Evolutionary conservation across 176 grass and related monocot species (phyloP), one percentile per base, ranked within the genome.

Genomic region (Hordeum marinum): DNA sequence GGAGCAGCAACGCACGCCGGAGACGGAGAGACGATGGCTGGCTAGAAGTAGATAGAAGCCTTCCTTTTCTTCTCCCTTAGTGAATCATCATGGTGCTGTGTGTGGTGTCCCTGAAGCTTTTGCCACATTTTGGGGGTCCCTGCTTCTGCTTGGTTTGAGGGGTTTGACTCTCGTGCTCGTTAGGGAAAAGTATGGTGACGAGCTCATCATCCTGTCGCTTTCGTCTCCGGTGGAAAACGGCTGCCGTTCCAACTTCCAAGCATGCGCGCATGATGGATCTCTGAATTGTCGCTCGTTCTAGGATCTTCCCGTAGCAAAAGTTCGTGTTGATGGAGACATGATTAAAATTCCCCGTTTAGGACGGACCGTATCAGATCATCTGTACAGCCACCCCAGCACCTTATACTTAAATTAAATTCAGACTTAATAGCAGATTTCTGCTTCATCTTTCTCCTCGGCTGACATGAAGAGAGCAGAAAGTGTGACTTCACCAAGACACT

Each of bases 181-280:
- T 27, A 9, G 12, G 65, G 66, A 83, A 72, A 87, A 79, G 35
- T 68, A 79, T 79, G 59, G 1, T 21, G 68, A 50, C 42, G 18
- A 1, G 42, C 35, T 73, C 67, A 50, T 63, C 35, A 50, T 63
- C 35, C 15, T 61, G 73, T 83, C 88, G 1, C 57, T 72, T 66
- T 74, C 59, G 10, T 48, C 23, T 52, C 26, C 5, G 27, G 66
- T 60, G 67, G 75, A 90, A 80, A 86, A 35, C 3, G 72, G 25
- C 15, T 31, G 58, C 65, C 42, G 43, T 34, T 34, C 29, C 29
- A 29, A n/a, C n/a, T 83, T 72, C 57, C 73, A 89, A 83, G 74
- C 59, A 40, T 79, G 29, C 29, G 29, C 2, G 75, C 59, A 83
- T 68, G 46, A 46, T 80, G 68, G n/a, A 80, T 36, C 78, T 25